These are phyloP conservation scores for Tetrahymena borealis DNA, from an alignment of 73 alveolate genomes.

Conservation along the genomic window DNA sequence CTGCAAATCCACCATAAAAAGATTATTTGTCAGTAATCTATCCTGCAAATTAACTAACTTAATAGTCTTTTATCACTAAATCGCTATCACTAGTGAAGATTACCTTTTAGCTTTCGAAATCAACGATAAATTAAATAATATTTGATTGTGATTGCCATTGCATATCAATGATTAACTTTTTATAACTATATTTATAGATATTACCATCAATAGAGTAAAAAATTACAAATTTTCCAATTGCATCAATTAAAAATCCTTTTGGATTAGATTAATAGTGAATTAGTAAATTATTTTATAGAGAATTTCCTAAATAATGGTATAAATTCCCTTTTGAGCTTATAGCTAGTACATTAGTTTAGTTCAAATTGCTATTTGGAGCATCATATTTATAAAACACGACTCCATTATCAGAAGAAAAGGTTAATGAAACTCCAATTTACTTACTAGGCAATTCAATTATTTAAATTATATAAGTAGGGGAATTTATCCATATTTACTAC, in stretches of 20 bases:
- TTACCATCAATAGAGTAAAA: not conserved
- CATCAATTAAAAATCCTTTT: not conserved
- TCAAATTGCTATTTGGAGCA: not conserved
- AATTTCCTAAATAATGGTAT: not conserved
- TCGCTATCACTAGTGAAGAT: not conserved
- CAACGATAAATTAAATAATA: not conserved
- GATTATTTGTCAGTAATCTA: too few species aligned
- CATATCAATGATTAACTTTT: not conserved
- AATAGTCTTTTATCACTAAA: not conserved
- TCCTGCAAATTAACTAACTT: too few species aligned
- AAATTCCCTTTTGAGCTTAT: not conserved
- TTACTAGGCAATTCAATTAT: too few species aligned
- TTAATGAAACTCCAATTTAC: too few species aligned
- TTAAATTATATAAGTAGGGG: too few species aligned
- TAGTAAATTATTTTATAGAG: not conserved
- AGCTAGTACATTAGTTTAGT: not conserved
- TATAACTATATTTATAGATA: not conserved
- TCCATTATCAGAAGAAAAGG: not conserved
- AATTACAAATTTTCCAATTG: not conserved
- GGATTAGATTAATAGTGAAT: not conserved
- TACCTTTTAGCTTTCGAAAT: not conserved
- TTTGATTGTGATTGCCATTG: not conserved
- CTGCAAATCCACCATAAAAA: too few species aligned
- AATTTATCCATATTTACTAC: too few species aligned
- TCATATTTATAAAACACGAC: not conserved